Conservation (phyloP, 345 rosid species). For the Ceriops decandra region DNA sequence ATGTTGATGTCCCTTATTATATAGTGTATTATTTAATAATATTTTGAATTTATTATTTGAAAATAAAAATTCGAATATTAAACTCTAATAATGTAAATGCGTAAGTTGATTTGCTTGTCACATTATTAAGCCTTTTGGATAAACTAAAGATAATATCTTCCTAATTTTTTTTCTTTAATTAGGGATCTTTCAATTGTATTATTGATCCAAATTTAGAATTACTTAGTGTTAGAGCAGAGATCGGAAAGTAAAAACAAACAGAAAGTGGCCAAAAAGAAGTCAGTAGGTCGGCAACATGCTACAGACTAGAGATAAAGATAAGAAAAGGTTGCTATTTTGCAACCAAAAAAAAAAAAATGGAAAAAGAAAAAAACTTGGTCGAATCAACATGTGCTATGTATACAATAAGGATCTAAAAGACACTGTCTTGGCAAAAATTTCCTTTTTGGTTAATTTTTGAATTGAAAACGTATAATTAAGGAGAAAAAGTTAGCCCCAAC, state of each 20-base stretch:
- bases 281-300: not conserved
- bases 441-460: not conserved
- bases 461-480: not conserved
- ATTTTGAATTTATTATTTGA: too few relatives aligned
- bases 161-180: too few relatives aligned
- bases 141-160: too few relatives aligned
- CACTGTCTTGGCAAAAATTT: not conserved
- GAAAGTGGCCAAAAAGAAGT: slow-evolving; percentile 47
- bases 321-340: not conserved
- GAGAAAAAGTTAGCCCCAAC: slow-evolving; percentile 17
- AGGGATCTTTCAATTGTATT: too few relatives aligned
- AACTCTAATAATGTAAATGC: too few relatives aligned
- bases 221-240: not conserved
- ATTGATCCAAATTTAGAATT: not conserved
- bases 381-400: not conserved
- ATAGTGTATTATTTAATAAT: too few relatives aligned
- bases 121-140: too few relatives aligned
- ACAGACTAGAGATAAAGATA: not conserved
- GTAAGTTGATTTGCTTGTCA: too few relatives aligned
- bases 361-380: not conserved
- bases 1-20: too few relatives aligned
- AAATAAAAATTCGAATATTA: too few relatives aligned
- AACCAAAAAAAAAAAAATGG: not conserved
- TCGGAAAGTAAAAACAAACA: slow-evolving; percentile 39
- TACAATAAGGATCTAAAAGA: not conserved